Conservation (phyloP, 139 green algal species). For the Gonium pectorale region DNA sequence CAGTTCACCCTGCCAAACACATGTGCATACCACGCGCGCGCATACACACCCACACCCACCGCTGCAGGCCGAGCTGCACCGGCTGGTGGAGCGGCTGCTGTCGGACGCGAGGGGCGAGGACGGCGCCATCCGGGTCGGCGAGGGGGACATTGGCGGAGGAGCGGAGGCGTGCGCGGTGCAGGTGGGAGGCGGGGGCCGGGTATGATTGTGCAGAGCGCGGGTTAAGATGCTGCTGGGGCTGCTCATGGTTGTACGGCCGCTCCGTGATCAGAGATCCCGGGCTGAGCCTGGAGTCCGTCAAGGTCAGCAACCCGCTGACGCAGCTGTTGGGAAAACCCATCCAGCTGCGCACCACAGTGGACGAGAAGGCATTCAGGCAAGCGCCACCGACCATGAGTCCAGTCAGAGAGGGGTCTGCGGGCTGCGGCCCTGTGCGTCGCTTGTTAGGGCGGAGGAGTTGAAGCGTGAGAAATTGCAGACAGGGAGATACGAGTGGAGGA, state of each 20-base stretch:
- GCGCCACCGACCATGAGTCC: too few species aligned
- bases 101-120: conserved; percentile 16
- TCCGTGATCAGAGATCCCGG: background rate
- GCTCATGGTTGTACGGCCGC: conserved; percentile 49
- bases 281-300: background rate
- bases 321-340: background rate
- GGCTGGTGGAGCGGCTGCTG: conserved; percentile 24
- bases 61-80: conserved; percentile 40
- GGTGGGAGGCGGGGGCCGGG: conserved; percentile 34
- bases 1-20: too few species aligned
- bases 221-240: too few species aligned
- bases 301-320: background rate
- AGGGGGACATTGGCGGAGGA: background rate
- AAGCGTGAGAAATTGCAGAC: too few species aligned
- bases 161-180: background rate
- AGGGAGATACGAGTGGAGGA: too few species aligned
- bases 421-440: too few species aligned
- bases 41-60: background rate
- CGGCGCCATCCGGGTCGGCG: background rate
- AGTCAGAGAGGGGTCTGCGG: too few species aligned
- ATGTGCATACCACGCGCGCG: too few species aligned
- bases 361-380: background rate
- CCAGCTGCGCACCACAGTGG: background rate
- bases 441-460: too few species aligned
- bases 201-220: too few species aligned